Conservation (phyloP, 2,329 filamentous ascomycete genomes). For the Golovinomyces cichoracearum region DNA sequence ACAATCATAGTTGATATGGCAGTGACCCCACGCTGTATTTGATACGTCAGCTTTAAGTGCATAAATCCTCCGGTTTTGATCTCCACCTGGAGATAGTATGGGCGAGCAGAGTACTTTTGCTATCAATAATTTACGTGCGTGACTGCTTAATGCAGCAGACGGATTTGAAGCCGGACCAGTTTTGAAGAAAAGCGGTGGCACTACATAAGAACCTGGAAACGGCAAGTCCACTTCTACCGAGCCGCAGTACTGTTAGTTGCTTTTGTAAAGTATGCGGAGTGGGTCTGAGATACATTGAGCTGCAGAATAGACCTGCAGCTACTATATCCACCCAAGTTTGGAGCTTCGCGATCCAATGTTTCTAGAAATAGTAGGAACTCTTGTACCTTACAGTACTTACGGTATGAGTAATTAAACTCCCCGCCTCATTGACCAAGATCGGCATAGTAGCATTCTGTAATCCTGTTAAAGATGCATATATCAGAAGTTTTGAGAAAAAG, state of each 20-base stretch:
- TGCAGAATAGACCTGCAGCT: background rate
- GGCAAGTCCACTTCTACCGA: background rate
- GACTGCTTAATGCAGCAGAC: background rate
- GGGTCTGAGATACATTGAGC: background rate
- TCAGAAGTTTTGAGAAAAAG: background rate
- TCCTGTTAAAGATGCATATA: background rate
- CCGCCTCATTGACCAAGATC: background rate
- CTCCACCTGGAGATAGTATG: background rate
- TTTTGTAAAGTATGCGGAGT: background rate
- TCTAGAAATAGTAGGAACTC: background rate
- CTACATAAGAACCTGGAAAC: background rate
- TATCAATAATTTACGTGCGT: background rate
- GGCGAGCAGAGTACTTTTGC: background rate
- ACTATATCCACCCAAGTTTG: background rate
- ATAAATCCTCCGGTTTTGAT: background rate
- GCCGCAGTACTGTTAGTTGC: background rate
- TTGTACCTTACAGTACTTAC: background rate
- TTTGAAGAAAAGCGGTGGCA: background rate
- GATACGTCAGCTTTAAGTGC: background rate
- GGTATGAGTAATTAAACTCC: background rate
- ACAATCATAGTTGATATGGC: background rate
- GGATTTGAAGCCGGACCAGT: background rate
- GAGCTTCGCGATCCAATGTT: background rate
- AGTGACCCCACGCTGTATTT: background rate
- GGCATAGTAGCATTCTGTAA: background rate